Base-by-base conservation (phyloP, 2,329 filamentous ascomycete species). In the Nannizzia gypsea region DNA sequence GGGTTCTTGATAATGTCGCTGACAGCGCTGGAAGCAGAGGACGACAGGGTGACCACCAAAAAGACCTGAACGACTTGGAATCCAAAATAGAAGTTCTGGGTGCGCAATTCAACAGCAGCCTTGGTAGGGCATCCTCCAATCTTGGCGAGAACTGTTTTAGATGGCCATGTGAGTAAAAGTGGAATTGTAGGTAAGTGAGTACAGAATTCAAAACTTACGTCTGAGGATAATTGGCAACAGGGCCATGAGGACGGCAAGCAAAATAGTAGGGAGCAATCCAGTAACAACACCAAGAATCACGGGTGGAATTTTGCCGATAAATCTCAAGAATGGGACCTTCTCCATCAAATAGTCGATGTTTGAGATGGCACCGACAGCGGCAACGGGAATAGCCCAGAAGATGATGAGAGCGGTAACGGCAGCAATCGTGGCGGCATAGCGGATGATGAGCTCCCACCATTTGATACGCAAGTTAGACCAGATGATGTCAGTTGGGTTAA, bases 51-150 rank as follows among this genome's bases (percentile, higher is more conserved):
- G 0, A 89, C 85, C 56, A 97, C 83, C 60, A 97, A 76, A 76
- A 97, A 97, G 50, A 96, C 89, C 70, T 97, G 91, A 20, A 96
- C 80, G 48, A 97, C 84, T 62, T 78, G 74, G 68, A 78, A 77
- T 13, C 66, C 67, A 68, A 96, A 99, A 78, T 95, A 97, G 66
- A 84, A 88, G 68, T 91, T 93, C 70, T 97, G 90, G 0, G 89
- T 90, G 61, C 90, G 90, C 6, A 97, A 78, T 72, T 99, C 93
- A 15, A 95, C 85, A 9, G 87, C 81, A 1, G 90, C 86, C 5
- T 83, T 73, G 0, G 89, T 93, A 1, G 90, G 89, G 63, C 88
- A 88, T 59, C 93, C 93, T 50, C 88, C 81, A 38, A 88, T 73
- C 70, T 84, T 91, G 63, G 91, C 91, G 71, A 89, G 87, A 56